These are phyloP conservation scores for Parachaetomium inaequale DNA, from an alignment of 495 filamentous ascomycete species.

Conservation along the genomic window DNA sequence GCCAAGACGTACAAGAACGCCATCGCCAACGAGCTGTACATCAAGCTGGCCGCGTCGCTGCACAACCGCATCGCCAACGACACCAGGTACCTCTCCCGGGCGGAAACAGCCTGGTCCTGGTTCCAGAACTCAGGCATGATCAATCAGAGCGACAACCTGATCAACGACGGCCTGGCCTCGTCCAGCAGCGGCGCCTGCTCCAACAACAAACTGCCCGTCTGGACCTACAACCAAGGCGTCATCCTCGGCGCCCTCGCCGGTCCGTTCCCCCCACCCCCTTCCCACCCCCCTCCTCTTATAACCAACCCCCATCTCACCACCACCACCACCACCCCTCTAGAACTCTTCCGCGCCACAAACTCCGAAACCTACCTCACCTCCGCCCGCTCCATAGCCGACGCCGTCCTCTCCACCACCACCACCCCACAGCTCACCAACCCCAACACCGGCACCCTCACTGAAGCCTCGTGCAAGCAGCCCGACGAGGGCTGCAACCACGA, in stretches of 20 bases:
- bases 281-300: not conserved
- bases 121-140: constrained; percentile 60
- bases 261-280: constrained; percentile 22
- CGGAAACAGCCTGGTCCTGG: constrained; percentile 60
- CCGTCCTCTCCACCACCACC: constrained; percentile 16
- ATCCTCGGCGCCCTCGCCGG: constrained; percentile 65
- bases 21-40: constrained; percentile 69
- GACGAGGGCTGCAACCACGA: constrained; percentile 53
- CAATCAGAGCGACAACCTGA: constrained; percentile 51
- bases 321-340: not conserved
- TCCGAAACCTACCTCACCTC: constrained; percentile 43
- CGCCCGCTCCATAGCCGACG: constrained; percentile 56
- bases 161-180: constrained; percentile 63
- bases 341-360: constrained; percentile 25
- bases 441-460: constrained; percentile 55
- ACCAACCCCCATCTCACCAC: constrained; percentile 26
- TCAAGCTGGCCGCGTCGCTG: constrained; percentile 60
- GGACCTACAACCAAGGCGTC: constrained; percentile 75
- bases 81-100: constrained; percentile 51
- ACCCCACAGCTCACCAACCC: constrained; percentile 34
- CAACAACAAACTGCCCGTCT: constrained; percentile 59
- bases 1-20: constrained; percentile 56
- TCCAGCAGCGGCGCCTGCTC: constrained; percentile 43
- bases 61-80: constrained; percentile 56
- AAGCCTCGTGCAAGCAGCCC: constrained; percentile 40